phyloP scores from a whole-genome alignment of 1,139 yeast species.

The Chernovozyma sophiae-reginae region DNA sequence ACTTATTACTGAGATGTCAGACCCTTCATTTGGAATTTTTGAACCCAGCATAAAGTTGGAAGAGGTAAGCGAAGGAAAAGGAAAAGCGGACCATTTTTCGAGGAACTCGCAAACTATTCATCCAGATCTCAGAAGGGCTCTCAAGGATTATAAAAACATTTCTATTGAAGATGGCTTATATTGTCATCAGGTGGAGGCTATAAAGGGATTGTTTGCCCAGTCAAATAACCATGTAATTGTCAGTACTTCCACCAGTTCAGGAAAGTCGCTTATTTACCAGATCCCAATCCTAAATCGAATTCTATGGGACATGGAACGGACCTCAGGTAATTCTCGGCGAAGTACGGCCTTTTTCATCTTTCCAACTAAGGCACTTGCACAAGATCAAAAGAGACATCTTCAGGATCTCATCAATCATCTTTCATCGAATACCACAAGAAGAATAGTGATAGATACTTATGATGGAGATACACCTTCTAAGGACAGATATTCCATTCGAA shows the following conservation, averaged over 20 bases:
- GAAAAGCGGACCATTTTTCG: not conserved
- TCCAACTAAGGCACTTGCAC: constrained; percentile 96
- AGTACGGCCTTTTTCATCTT: constrained; percentile 80
- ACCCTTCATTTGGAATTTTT: constrained; percentile 1
- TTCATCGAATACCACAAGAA: constrained; percentile 25
- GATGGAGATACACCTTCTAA: constrained; percentile 85
- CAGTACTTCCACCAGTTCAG: constrained; percentile 92
- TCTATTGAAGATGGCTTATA: constrained; percentile 53
- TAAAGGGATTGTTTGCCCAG: constrained; percentile 49
- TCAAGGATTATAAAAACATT: constrained; percentile 43
- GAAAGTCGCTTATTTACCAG: constrained; percentile 89
- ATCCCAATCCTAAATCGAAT: constrained; percentile 69
- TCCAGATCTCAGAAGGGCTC: constrained; percentile 47
- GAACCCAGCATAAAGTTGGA: constrained; percentile 20
- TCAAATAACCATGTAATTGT: constrained; percentile 61
- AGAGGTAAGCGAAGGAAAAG: constrained; percentile 30
- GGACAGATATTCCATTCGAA: constrained; percentile 50
- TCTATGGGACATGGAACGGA: constrained; percentile 34
- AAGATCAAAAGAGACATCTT: constrained; percentile 85
- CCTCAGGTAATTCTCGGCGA: constrained; percentile 14
- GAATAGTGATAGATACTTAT: constrained; percentile 64
- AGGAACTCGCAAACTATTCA: constrained; percentile 20
- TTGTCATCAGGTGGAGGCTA: constrained; percentile 76
- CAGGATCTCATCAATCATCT: constrained; percentile 51
- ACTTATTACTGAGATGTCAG: constrained; percentile 2